Evolutionary conservation across 2,329 filamentous ascomycete genomes (phyloP).

Genomic region (Epichloe scottii): DNA sequence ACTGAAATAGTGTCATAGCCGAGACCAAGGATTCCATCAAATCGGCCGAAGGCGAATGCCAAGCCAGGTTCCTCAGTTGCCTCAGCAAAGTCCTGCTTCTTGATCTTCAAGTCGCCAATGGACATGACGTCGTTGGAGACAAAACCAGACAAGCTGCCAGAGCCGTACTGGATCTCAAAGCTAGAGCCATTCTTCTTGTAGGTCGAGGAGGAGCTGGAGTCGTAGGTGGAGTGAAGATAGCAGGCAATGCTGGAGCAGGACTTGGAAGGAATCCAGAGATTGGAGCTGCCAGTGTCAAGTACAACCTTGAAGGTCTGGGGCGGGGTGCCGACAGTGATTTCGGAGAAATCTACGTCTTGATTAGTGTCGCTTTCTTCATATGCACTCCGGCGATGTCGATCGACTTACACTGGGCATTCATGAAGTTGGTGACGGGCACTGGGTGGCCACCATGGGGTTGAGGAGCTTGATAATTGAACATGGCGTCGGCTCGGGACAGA

Average conservation of each 20-base stretch:
- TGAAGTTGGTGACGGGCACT: constrained; percentile 89
- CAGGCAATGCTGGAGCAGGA: constrained; percentile 93
- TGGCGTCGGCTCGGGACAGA: constrained; percentile 54
- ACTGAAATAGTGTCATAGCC: constrained; percentile 96
- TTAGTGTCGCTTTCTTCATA: not conserved
- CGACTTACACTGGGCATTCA: constrained; percentile 91
- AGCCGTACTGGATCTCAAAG: constrained; percentile 93
- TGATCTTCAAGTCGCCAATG: constrained; percentile 81
- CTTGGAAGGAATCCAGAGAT: constrained; percentile 92
- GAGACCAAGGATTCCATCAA: constrained; percentile 91
- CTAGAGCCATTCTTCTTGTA: constrained; percentile 89
- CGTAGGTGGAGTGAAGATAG: constrained; percentile 95
- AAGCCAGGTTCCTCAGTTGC: constrained; percentile 91
- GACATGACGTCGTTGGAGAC: constrained; percentile 77
- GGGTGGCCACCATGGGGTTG: constrained; percentile 57
- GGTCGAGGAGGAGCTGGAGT: constrained; percentile 75
- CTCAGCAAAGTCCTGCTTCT: constrained; percentile 90
- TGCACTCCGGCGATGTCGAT: not conserved
- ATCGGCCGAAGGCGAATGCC: constrained; percentile 93
- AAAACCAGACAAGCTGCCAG: constrained; percentile 84
- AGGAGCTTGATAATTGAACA: constrained; percentile 66
- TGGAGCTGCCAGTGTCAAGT: constrained; percentile 95
- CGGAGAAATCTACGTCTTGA: constrained; percentile 67
- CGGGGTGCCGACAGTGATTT: constrained; percentile 84
- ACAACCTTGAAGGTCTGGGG: constrained; percentile 97